Conservation (phyloP, 2,329 filamentous ascomycete species). For the Diaporthe citriasiana region DNA sequence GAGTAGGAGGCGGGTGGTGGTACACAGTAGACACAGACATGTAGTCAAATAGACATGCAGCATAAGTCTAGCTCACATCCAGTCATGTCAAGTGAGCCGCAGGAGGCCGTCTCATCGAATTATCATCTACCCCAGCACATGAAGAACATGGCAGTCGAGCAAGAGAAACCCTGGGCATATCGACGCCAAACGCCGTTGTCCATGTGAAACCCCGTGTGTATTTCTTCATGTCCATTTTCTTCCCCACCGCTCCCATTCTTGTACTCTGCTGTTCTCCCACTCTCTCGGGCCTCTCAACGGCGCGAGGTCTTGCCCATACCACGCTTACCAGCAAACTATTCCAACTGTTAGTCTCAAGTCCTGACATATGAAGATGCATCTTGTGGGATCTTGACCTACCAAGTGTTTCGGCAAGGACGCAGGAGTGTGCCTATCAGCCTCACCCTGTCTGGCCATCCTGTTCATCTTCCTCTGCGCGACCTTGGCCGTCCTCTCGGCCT, state of each 20-base stretch:
- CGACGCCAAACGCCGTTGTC: slow-evolving; percentile 40
- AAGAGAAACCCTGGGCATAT: slow-evolving; percentile 30
- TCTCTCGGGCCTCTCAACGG: slow-evolving; percentile 61
- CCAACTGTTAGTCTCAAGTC: slow-evolving; percentile 51
- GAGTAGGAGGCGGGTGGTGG: not conserved
- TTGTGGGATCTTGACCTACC: slow-evolving; percentile 67
- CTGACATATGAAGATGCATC: not conserved
- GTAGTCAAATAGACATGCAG: no score
- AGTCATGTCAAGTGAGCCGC: slow-evolving; percentile 1
- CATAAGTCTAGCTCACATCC: not conserved
- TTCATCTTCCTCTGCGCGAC: slow-evolving; percentile 99
- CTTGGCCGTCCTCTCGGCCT: slow-evolving; percentile 90
- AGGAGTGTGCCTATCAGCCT: slow-evolving; percentile 91
- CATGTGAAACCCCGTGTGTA: slow-evolving; percentile 31
- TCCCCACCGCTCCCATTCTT: not conserved
- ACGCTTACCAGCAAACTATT: slow-evolving; percentile 88
- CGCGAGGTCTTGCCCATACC: slow-evolving; percentile 90
- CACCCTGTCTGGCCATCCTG: slow-evolving; percentile 95
- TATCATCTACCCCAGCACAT: slow-evolving; percentile 29
- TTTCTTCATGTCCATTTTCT: slow-evolving; percentile 2
- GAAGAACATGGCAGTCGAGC: slow-evolving; percentile 20
- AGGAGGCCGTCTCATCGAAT: slow-evolving; percentile 28
- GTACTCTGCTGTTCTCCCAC: no score
- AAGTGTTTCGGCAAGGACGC: slow-evolving; percentile 90
- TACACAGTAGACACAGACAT: not conserved